Evolutionary conservation across 1,284 basidiomycete genomes (phyloP).

Genomic region (Naganishia albida): DNA sequence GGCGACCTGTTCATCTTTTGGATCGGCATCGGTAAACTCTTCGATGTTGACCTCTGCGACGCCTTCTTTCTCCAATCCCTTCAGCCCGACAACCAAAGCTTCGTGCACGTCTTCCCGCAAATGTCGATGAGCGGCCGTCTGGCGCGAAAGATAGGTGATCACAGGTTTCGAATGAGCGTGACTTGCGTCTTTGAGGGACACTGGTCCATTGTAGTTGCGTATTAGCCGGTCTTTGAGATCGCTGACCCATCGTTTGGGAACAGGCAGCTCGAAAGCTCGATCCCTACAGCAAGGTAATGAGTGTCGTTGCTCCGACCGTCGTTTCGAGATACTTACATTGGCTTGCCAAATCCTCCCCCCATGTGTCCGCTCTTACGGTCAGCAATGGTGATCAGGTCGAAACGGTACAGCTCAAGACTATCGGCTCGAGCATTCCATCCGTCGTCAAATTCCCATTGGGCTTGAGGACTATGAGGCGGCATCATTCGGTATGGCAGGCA

Average conservation of each 20-base stretch:
- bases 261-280: conserved; percentile 9
- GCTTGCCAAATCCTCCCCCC: background rate
- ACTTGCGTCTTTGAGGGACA: conserved; percentile 12
- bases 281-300: conserved; percentile 27
- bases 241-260: conserved; percentile 17
- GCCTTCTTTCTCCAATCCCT: conserved; percentile 20
- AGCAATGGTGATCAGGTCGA: conserved; percentile 10
- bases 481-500: background rate
- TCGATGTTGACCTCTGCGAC: conserved; percentile 30
- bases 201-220: conserved; percentile 8
- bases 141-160: conserved; percentile 29
- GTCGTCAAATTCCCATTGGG: conserved; percentile 4
- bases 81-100: conserved; percentile 5
- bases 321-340: conserved; percentile 1
- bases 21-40: conserved; percentile 10
- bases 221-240: conserved; percentile 15
- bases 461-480: conserved; percentile 8
- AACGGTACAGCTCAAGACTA: conserved; percentile 10
- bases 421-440: conserved; percentile 25
- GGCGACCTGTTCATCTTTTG: conserved; percentile 27
- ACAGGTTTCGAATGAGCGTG: conserved; percentile 10
- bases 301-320: background rate
- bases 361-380: conserved; percentile 26
- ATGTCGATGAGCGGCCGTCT: conserved; percentile 9
- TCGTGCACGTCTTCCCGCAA: conserved; percentile 21